Conservation (phyloP, 495 filamentous ascomycete species). For the Aspergillus affinis region DNA sequence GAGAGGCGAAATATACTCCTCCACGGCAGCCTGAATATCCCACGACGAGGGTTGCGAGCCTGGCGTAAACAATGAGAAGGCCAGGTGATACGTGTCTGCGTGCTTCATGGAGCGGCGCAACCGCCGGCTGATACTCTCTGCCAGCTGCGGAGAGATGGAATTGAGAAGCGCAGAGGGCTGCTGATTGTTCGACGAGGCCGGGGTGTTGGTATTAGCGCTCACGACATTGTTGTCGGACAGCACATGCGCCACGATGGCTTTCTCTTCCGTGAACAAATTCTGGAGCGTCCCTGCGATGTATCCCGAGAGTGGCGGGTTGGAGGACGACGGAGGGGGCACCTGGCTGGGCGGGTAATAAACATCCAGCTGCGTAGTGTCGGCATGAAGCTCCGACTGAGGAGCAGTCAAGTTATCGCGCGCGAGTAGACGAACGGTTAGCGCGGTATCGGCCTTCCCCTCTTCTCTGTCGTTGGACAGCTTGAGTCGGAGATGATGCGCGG, state of each 20-base stretch:
- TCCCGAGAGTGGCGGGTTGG: slow-evolving; percentile 70
- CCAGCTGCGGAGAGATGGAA: slow-evolving; percentile 44
- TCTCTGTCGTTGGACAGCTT: slow-evolving; percentile 55
- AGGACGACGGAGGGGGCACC: slow-evolving; percentile 64
- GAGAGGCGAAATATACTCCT: slow-evolving; percentile 78
- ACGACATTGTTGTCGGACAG: slow-evolving; percentile 51
- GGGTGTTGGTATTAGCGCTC: slow-evolving; percentile 23
- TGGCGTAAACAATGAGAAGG: slow-evolving; percentile 90
- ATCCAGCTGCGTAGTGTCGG: slow-evolving; percentile 71
- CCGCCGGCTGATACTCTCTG: slow-evolving; percentile 54
- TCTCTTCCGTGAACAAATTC: slow-evolving; percentile 81
- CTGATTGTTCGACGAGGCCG: slow-evolving; percentile 34
- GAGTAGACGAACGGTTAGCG: slow-evolving; percentile 68
- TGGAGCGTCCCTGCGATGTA: slow-evolving; percentile 81
- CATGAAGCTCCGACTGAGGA: slow-evolving; percentile 60
- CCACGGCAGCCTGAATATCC: slow-evolving; percentile 84
- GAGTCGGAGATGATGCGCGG: slow-evolving; percentile 82
- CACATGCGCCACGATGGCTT: slow-evolving; percentile 81
- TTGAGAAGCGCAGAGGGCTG: slow-evolving; percentile 28
- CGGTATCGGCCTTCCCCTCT: slow-evolving; percentile 47
- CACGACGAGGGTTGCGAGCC: slow-evolving; percentile 76
- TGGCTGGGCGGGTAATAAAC: slow-evolving; percentile 77
- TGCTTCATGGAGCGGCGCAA: slow-evolving; percentile 86
- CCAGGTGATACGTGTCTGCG: slow-evolving; percentile 90
- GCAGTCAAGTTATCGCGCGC: slow-evolving; percentile 56